Evolutionary conservation across 176 grass and related monocot species (phyloP).

Genomic region (Eleusine indica): DNA sequence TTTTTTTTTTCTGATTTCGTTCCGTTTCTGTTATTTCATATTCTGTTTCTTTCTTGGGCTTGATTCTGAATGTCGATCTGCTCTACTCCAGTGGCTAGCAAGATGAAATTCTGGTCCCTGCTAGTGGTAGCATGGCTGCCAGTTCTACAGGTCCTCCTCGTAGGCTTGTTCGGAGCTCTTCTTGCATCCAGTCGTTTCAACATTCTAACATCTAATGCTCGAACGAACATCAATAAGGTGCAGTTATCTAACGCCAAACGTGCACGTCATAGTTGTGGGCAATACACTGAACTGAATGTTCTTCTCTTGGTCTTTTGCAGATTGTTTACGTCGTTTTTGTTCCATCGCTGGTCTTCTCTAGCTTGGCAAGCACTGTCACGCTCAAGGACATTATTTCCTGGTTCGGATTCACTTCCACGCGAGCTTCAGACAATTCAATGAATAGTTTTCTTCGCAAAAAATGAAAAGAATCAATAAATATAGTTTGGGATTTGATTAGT

Average conservation of each 20-base stretch:
- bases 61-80: neutral
- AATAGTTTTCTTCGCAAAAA: neutral
- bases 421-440: neutral
- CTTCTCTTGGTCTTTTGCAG: neutral
- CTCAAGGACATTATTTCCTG: slow-evolving; percentile 68
- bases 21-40: too few relatives aligned
- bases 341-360: slow-evolving; percentile 57
- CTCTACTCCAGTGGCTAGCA: neutral
- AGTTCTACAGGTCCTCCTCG: slow-evolving; percentile 55
- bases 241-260: neutral
- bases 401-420: slow-evolving; percentile 11
- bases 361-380: slow-evolving; percentile 61
- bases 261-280: neutral
- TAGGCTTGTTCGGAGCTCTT: slow-evolving; percentile 47
- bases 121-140: slow-evolving; percentile 14
- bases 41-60: neutral
- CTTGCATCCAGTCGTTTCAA: slow-evolving; percentile 39
- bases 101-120: slow-evolving; percentile 56
- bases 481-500: neutral
- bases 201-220: slow-evolving; percentile 41
- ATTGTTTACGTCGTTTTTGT: slow-evolving; percentile 56
- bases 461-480: too few relatives aligned
- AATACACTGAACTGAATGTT: neutral
- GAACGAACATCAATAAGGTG: slow-evolving; percentile 63
- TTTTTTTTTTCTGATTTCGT: too few relatives aligned